phyloP scores from a whole-genome alignment of 345 rosid genomes.

The Gossypium thurberi region DNA sequence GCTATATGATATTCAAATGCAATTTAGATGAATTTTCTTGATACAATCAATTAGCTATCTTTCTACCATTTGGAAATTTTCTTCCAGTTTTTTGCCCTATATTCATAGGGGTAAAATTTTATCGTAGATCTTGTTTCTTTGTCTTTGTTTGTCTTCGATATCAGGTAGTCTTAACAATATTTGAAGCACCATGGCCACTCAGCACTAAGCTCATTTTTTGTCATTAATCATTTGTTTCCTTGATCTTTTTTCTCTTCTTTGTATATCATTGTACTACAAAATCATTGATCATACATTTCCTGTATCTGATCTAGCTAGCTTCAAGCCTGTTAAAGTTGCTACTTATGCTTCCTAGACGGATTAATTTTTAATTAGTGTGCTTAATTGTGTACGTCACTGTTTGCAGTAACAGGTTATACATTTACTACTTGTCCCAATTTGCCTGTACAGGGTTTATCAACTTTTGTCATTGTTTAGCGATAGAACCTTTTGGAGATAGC shows the following conservation, averaged over 20 bases:
- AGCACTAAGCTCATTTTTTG: not conserved
- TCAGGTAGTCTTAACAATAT: not conserved
- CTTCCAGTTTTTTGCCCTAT: not conserved
- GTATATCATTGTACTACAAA: not conserved
- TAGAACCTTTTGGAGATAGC: not conserved
- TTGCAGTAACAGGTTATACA: not conserved
- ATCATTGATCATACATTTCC: not conserved
- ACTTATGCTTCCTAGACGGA: not conserved
- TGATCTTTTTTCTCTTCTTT: not conserved
- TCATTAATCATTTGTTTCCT: not conserved
- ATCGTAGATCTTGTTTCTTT: conserved; percentile 20
- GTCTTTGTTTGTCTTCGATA: conserved; percentile 23
- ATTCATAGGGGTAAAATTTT: not conserved
- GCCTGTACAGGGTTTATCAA: not conserved
- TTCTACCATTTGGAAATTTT: not conserved
- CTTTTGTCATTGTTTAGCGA: not conserved
- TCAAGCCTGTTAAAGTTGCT: not conserved
- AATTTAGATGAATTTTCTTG: not conserved
- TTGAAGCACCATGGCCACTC: not conserved
- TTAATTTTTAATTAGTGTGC: not conserved
- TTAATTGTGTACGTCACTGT: not conserved
- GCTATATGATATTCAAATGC: not conserved
- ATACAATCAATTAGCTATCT: not conserved
- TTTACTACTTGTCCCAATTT: not conserved
- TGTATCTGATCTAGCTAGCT: not conserved